phyloP scores from a whole-genome alignment of 2,329 filamentous ascomycete species.

The Fusarium albidum region DNA sequence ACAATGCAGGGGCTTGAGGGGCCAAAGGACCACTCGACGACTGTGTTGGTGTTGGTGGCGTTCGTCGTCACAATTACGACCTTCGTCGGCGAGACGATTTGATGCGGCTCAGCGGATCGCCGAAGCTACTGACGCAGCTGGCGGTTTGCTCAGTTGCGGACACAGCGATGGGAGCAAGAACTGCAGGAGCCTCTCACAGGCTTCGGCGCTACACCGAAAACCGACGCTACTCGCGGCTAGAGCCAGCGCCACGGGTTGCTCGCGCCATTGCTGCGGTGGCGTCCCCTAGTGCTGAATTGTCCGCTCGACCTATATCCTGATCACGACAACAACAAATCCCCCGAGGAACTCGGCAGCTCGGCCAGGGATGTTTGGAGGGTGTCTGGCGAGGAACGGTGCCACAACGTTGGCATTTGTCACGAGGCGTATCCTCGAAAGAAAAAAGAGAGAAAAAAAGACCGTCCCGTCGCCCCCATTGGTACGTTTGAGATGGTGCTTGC shows the following conservation, averaged over 20 bases:
- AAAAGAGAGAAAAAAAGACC: too few species aligned
- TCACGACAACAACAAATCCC: neutral
- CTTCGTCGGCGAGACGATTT: neutral
- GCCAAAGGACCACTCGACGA: too few species aligned
- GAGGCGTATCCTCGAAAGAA: conserved; percentile 7
- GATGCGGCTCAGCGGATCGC: neutral
- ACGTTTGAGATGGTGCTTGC: conserved; percentile 26
- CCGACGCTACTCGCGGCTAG: conserved; percentile 4
- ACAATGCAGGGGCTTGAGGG: too few species aligned
- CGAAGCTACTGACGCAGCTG: neutral
- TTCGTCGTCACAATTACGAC: neutral
- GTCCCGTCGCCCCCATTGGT: conserved; percentile 25
- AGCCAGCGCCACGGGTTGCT: neutral
- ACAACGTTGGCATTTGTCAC: conserved; percentile 30
- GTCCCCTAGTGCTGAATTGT: conserved; percentile 1
- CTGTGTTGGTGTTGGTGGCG: neutral
- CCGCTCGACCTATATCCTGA: conserved; percentile 3
- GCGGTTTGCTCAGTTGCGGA: too few species aligned
- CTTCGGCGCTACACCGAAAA: conserved; percentile 18
- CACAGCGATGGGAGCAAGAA: neutral
- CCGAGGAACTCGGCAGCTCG: neutral
- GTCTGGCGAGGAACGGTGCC: conserved; percentile 2
- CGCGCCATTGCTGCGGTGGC: conserved; percentile 5
- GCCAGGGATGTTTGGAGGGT: neutral
- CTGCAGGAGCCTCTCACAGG: conserved; percentile 6